These are phyloP conservation scores for Monilinia laxa DNA, from an alignment of 2,329 filamentous ascomycete species.

Conservation along the genomic window DNA sequence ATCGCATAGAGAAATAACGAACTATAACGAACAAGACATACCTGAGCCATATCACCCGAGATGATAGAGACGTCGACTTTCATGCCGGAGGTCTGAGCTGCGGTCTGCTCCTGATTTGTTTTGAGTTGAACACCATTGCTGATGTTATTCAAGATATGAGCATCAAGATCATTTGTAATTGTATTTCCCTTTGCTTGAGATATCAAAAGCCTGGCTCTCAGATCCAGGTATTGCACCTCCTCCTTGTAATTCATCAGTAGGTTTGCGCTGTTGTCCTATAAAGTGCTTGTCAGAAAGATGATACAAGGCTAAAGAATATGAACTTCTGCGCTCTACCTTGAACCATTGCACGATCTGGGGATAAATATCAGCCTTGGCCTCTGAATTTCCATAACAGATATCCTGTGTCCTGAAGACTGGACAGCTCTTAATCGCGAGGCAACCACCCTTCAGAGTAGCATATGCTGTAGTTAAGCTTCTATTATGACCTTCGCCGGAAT, in stretches of 20 bases:
- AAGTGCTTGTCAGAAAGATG: not conserved
- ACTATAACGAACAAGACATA: not conserved
- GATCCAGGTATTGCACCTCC: not conserved
- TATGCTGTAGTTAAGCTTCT: not conserved
- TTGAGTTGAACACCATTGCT: too few species aligned
- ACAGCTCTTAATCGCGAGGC: not conserved
- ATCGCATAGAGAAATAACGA: not conserved
- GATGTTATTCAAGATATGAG: not conserved
- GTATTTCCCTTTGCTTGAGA: fast-evolving
- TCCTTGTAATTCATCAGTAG: not conserved
- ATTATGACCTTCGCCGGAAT: too few species aligned
- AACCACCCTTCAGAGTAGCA: not conserved
- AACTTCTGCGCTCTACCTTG: not conserved
- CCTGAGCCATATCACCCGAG: not conserved
- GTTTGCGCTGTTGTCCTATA: not conserved
- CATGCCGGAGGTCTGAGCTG: too few species aligned
- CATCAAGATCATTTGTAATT: not conserved
- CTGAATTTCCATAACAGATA: not conserved
- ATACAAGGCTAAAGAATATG: fast-evolving
- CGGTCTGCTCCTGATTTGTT: not conserved
- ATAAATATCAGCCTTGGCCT: not conserved
- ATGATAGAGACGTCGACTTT: not conserved
- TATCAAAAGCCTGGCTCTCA: not conserved
- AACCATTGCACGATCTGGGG: not conserved
- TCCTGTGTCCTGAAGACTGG: not conserved